These are phyloP conservation scores for Akebia trifoliata DNA, from an alignment of 164 flowering plant genomes.

Conservation along the genomic window DNA sequence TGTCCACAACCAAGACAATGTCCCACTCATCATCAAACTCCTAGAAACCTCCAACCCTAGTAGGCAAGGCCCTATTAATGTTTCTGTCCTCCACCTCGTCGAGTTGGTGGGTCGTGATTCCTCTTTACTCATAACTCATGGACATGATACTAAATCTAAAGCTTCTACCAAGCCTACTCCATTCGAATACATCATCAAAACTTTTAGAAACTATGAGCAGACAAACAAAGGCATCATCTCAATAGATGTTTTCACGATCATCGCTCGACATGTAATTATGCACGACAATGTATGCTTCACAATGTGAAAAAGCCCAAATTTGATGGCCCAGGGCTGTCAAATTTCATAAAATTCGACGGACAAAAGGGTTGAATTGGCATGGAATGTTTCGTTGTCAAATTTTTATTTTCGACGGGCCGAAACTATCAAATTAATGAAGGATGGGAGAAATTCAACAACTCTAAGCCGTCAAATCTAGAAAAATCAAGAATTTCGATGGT, in stretches of 20 bases:
- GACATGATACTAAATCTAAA: no score
- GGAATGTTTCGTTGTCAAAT: no score
- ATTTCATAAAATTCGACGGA: no score
- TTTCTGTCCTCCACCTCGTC: conserved; percentile 41
- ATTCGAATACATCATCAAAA: conserved; percentile 20
- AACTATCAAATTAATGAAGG: no score
- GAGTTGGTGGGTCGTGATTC: conserved; percentile 44
- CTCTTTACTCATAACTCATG: conserved; percentile 21
- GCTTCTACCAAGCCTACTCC: background rate
- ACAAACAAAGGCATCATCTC: conserved; percentile 1
- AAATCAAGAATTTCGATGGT: no score
- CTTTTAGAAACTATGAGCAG: conserved; percentile 22
- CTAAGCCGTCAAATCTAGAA: no score
- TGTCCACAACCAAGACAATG: conserved; percentile 28
- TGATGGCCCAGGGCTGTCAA: no score
- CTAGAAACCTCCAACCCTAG: conserved; percentile 47
- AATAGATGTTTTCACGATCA: conserved; percentile 21
- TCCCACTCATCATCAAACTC: conserved; percentile 39
- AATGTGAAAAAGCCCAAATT: no score
- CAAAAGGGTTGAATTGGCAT: no score
- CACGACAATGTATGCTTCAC: conserved; percentile 36
- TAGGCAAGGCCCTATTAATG: conserved; percentile 27
- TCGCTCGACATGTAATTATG: conserved; percentile 26
- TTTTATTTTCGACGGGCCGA: no score
- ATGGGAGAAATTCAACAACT: no score